These are phyloP conservation scores for Friedmanniomyces endolithicus DNA, from an alignment of 495 filamentous ascomycete genomes.

Conservation along the genomic window DNA sequence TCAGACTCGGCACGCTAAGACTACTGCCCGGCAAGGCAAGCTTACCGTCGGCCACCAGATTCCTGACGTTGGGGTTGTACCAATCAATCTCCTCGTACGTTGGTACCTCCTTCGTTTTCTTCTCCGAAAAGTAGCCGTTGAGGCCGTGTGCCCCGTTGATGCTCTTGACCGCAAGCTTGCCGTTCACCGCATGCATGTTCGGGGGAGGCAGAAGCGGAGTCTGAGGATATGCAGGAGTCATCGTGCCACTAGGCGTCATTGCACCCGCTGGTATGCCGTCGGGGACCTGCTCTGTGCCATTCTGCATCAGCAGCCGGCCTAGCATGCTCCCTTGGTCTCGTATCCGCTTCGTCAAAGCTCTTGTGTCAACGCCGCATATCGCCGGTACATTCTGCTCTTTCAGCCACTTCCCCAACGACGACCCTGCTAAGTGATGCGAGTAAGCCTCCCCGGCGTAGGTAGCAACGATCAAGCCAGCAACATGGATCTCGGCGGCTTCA, in stretches of 20 bases:
- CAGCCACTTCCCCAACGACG: slow-evolving; percentile 85
- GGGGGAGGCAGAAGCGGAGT: neutral
- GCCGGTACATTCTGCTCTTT: slow-evolving; percentile 94
- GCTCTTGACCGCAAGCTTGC: slow-evolving; percentile 19
- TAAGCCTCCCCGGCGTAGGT: slow-evolving; percentile 88
- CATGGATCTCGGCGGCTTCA: slow-evolving; percentile 81
- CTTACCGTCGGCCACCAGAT: slow-evolving; percentile 89
- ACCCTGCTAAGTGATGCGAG: slow-evolving; percentile 81
- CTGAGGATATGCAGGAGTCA: slow-evolving; percentile 7
- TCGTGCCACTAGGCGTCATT: slow-evolving; percentile 12
- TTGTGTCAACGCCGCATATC: slow-evolving; percentile 89
- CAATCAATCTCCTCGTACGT: slow-evolving; percentile 57
- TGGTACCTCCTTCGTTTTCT: slow-evolving; percentile 14
- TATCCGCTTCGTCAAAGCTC: slow-evolving; percentile 86
- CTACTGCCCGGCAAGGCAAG: slow-evolving; percentile 21
- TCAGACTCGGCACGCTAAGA: slow-evolving; percentile 9
- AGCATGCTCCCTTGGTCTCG: slow-evolving; percentile 93
- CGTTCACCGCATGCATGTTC: slow-evolving; percentile 10
- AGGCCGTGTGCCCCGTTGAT: slow-evolving; percentile 19
- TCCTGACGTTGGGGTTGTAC: slow-evolving; percentile 82
- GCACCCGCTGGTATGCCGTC: slow-evolving; percentile 18
- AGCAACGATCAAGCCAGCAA: slow-evolving; percentile 78
- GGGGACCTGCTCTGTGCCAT: slow-evolving; percentile 11
- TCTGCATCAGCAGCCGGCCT: slow-evolving; percentile 71
- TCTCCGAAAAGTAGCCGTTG: slow-evolving; percentile 8